Evolutionary conservation across 139 green algal genomes (phyloP), one percentile per base, ranked within the genome.

Genomic region (Micractinium conductrix): DNA sequence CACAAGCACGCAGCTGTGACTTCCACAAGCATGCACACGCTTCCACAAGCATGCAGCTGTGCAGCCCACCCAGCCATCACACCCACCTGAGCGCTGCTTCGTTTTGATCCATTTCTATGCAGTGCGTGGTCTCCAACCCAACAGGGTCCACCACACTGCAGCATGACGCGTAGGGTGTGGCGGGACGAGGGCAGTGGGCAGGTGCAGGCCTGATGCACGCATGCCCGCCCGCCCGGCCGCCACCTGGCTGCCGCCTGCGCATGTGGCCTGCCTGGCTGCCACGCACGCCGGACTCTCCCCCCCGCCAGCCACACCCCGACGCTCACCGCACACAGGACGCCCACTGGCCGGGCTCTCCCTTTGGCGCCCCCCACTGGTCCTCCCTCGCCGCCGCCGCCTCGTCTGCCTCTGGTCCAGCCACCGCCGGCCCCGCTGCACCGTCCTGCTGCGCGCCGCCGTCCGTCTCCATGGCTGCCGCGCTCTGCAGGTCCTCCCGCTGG

Each of bases 51-150:
- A n/a, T n/a, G n/a, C n/a, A n/a, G n/a, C n/a, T n/a, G n/a, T n/a
- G n/a, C n/a, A n/a, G n/a, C 35, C 48, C 28, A 74, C 89, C n/a
- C 85, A 28, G 24, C 38, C 73, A 48, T 22, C n/a, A 24, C 45
- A 12, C 73, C 74, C 53, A 81, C 74, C 74, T 93, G 28, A 98
- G 75, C 43, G 90, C 92, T 4, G 88, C 92, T 91, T 99, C 97
- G 68, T 96, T 97, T 82, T 92, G 90, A 68, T 96, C 93, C 78
- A 99, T 89, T 82, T 98, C 94, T 63, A 94, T 58, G 70, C 94
- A 90, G 55, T 87, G 91, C n/a, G 86, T 94, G 35, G 88, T 88
- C 42, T 67, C 84, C 50, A 96, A 88, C 8, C 84, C 90, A 45
- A 88, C 76, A 28, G 95, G 93, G 88, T 98, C 95, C 4, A 99